These are phyloP conservation scores for Rhynchosporium secalis DNA, from an alignment of 2,329 filamentous ascomycete genomes.

Conservation along the genomic window DNA sequence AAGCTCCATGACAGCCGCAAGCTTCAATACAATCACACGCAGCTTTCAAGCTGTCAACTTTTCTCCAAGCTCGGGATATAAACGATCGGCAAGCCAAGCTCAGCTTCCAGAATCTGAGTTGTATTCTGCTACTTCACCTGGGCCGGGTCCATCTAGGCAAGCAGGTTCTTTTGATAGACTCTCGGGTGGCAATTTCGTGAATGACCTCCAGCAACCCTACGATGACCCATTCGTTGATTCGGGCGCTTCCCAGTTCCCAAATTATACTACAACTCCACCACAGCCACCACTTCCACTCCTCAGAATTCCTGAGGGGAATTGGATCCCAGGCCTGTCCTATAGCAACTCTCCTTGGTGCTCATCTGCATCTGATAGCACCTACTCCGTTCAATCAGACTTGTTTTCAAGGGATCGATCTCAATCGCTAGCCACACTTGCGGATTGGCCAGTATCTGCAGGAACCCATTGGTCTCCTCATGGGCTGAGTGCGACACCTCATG, in stretches of 20 bases:
- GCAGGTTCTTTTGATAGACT: conserved; percentile 25
- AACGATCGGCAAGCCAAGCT: conserved; percentile 29
- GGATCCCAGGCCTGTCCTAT: conserved; percentile 34
- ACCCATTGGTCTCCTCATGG: conserved; percentile 32
- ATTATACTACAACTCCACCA: conserved; percentile 27
- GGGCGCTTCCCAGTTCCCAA: conserved; percentile 21
- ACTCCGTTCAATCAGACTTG: conserved; percentile 38
- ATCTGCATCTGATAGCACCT: conserved; percentile 38
- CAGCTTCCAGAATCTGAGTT: conserved; percentile 27
- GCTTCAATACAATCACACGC: conserved; percentile 28
- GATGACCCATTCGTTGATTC: conserved; percentile 23
- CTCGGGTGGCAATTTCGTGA: conserved; percentile 20
- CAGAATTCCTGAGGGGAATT: conserved; percentile 36
- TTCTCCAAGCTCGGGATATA: conserved; percentile 23
- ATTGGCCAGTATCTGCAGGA: conserved; percentile 31
- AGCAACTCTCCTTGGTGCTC: conserved; percentile 39
- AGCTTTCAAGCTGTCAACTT: conserved; percentile 33
- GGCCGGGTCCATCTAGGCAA: conserved; percentile 19
- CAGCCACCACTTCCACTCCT: conserved; percentile 36
- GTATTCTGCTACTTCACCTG: conserved; percentile 31
- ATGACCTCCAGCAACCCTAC: conserved; percentile 25
- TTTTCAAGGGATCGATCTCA: conserved; percentile 31
- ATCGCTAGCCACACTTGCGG: conserved; percentile 31
- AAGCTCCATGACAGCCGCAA: conserved; percentile 30
- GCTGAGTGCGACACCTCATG: conserved; percentile 29